Base-by-base conservation (phyloP, 768 basidiomycete species). In the Roridomyces roridus region DNA sequence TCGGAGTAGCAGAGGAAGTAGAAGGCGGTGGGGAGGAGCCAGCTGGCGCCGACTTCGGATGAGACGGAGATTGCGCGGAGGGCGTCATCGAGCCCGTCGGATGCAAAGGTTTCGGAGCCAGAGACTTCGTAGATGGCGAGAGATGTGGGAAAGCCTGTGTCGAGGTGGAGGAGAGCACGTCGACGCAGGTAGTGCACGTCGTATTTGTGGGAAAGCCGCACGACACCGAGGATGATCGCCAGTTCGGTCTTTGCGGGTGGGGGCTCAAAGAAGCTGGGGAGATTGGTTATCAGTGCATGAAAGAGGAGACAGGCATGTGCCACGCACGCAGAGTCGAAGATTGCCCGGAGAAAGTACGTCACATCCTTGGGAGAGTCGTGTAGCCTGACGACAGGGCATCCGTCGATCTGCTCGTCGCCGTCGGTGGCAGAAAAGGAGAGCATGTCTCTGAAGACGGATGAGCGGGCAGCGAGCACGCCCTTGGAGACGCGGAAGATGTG, bases 1-100 rank as follows among this genome's bases (percentile, higher is more conserved):
- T 61, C 60, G 24, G 46, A 44, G 46, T 61, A 61, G 51, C 60
- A 61, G 28, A 61, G 51, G 46, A 58, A 58, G 49, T 62, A 59
- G 57, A 59, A 59, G 10, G 56, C 61, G 11, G 57, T 59, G 5
- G 61, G 57, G 40, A 62, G 57, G 28, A 59, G 42, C 61, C 61
- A 62, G 11, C 45, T 24, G 1, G 61, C 61, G 34, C 52, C 48
- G 41, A 62, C 61, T 31, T 62, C 57, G 29, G 37, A 28, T 11
- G 60, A 49, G 49, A 43, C 43, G 11, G 18, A 39, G 41, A 57
- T 61, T 11, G 59, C 51, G 42, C 31, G 59, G 26, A 60, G 54
- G n/a, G 42, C 15, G 54, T 61, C 59, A 31, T 49, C 55, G 29
- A 56, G 59, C 31, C 59, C 59, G 54, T 61, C 59, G 46, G 28